These are phyloP conservation scores for Plasmodium relictum DNA, from an alignment of 169 alveolate genomes.

Conservation along the genomic window DNA sequence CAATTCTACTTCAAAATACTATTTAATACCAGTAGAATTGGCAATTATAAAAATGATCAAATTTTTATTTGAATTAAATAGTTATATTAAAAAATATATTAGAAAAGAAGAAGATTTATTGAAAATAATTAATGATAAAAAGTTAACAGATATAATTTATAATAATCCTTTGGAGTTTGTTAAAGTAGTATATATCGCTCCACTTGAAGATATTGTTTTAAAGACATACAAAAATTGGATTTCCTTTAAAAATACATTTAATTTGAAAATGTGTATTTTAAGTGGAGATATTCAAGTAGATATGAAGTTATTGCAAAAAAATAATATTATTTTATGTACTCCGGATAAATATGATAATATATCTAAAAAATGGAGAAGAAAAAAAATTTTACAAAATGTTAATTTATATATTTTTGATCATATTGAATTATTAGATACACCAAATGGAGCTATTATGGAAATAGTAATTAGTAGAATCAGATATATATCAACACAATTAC, in stretches of 20 bases:
- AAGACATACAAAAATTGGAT: constrained; percentile 64
- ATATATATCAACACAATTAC: constrained; percentile 91
- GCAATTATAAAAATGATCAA: constrained; percentile 13
- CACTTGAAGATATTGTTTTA: constrained; percentile 46
- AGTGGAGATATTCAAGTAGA: constrained; percentile 92
- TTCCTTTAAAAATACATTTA: constrained; percentile 1
- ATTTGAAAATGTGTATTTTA: constrained; percentile 79
- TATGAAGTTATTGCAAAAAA: constrained; percentile 83
- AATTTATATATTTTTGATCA: constrained; percentile 95
- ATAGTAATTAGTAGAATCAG: constrained; percentile 96
- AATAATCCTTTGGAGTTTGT: constrained; percentile 23
- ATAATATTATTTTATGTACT: constrained; percentile 91
- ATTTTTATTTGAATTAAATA: constrained; percentile 1
- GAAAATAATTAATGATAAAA: constrained; percentile 46
- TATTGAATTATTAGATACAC: constrained; percentile 92
- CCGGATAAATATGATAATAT: constrained; percentile 95
- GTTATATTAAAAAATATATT: constrained; percentile 22
- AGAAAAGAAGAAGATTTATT: constrained; percentile 20
- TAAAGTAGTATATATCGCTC: constrained; percentile 71
- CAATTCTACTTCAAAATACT: constrained; percentile 73
- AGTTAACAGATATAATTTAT: constrained; percentile 6
- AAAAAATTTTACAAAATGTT: constrained; percentile 86
- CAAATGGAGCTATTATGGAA: constrained; percentile 92
- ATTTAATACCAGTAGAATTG: constrained; percentile 59
- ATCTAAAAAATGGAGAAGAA: constrained; percentile 93